Percentiles rank a stretch among this genome's conserved stretches.
phyloP scores from a whole-genome alignment of 148 eudicot species.

The Tetragonia tetragonoides region DNA sequence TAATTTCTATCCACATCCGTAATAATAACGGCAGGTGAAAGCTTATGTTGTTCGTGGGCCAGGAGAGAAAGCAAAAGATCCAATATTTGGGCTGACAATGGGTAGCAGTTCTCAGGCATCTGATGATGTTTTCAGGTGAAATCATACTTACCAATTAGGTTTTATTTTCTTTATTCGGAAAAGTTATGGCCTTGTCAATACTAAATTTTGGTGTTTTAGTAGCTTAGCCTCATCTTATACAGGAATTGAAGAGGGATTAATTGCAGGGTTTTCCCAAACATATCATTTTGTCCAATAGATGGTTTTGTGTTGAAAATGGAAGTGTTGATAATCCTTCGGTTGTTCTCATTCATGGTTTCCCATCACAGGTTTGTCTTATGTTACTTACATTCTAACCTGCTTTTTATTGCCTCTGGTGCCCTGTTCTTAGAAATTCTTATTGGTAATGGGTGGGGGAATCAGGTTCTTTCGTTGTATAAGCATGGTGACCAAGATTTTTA shows the following conservation, averaged over 20 bases:
- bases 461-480: background rate
- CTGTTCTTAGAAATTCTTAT: background rate
- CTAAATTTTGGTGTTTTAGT: conserved; percentile 14
- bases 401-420: background rate
- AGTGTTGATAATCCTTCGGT: conserved; percentile 64
- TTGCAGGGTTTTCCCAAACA: conserved; percentile 69
- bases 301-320: conserved; percentile 97
- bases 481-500: background rate
- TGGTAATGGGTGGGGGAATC: background rate
- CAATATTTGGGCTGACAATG: conserved; percentile 87
- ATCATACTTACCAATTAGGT: conserved; percentile 12
- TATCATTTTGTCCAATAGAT: conserved; percentile 79
- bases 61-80: conserved; percentile 92
- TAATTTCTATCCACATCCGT: background rate
- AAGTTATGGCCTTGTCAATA: conserved; percentile 12
- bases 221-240: conserved; percentile 35
- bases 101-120: conserved; percentile 80
- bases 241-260: conserved; percentile 64
- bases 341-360: conserved; percentile 89
- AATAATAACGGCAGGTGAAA: conserved; percentile 50
- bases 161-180: background rate
- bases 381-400: background rate
- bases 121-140: conserved; percentile 83
- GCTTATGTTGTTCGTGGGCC: conserved; percentile 69
- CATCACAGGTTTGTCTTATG: conserved; percentile 76